Conservation (phyloP, 306 rosid genomes). For the Ormosia emarginata region DNA sequence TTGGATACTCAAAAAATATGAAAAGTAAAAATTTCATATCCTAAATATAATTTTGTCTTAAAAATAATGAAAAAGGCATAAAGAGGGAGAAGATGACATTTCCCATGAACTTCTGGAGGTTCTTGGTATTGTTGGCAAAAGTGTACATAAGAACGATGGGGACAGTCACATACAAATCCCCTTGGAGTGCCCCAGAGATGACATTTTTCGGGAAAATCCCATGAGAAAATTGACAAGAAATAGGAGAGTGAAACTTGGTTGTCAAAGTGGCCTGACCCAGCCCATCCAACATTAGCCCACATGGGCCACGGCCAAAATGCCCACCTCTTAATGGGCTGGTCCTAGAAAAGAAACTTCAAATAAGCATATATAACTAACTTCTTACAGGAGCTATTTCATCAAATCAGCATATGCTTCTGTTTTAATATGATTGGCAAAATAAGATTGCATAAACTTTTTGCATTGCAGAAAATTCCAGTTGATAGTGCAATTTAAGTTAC, state of each 20-base stretch:
- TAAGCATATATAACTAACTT: constrained; percentile 15
- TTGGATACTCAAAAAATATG: not conserved
- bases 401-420: no score
- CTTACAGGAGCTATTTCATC: no score
- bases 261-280: not conserved
- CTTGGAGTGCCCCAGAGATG: constrained; percentile 67
- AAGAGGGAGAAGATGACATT: constrained; percentile 37
- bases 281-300: not conserved
- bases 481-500: constrained; percentile 24
- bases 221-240: not conserved
- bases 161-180: constrained; percentile 66
- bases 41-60: no score
- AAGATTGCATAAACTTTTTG: constrained; percentile 8
- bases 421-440: no score
- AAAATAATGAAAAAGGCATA: no score
- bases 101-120: constrained; percentile 78
- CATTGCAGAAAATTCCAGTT: constrained; percentile 35
- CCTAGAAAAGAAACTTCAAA: not conserved
- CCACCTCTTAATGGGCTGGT: no score
- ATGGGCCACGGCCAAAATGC: no score
- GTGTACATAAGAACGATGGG: constrained; percentile 78
- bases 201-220: constrained; percentile 37
- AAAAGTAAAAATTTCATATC: not conserved
- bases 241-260: not conserved
- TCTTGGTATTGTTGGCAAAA: constrained; percentile 65